Percentiles rank a stretch among this genome's conserved stretches.
These are phyloP conservation scores for Auricularia cornea DNA, from an alignment of 768 basidiomycete genomes.

Conservation along the genomic window DNA sequence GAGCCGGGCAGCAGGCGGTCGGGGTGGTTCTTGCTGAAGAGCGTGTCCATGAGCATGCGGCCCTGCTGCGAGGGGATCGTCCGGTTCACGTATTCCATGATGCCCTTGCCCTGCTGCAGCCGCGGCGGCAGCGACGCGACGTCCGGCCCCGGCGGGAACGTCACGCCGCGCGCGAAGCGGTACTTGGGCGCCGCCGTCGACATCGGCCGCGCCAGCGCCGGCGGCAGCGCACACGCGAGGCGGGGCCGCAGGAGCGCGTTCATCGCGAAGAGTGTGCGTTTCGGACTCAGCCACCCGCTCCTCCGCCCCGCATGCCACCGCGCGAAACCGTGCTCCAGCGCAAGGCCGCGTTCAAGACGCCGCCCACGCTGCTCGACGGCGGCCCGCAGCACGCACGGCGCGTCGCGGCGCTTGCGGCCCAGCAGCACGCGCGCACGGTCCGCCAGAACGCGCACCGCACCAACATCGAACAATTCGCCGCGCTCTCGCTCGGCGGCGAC, in stretches of 20 bases:
- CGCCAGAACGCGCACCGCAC: background rate
- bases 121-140: background rate
- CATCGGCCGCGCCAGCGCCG: no score
- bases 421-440: background rate
- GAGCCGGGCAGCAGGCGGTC: constrained; percentile 71
- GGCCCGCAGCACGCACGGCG: background rate
- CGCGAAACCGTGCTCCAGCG: background rate
- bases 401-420: background rate
- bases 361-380: background rate
- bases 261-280: background rate
- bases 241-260: background rate
- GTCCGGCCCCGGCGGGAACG: background rate
- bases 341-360: background rate
- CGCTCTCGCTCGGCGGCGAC: background rate
- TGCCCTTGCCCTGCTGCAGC: constrained; percentile 60
- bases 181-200: background rate
- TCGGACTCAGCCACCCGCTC: background rate
- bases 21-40: constrained; percentile 66
- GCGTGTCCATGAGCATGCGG: constrained; percentile 51
- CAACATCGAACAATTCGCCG: background rate
- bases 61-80: constrained; percentile 62
- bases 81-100: constrained; percentile 66
- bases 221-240: background rate
- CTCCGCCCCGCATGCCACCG: background rate
- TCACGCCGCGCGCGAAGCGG: background rate